phyloP scores from a whole-genome alignment of 2,329 filamentous ascomycete genomes.

The Sporothrix phasma region DNA sequence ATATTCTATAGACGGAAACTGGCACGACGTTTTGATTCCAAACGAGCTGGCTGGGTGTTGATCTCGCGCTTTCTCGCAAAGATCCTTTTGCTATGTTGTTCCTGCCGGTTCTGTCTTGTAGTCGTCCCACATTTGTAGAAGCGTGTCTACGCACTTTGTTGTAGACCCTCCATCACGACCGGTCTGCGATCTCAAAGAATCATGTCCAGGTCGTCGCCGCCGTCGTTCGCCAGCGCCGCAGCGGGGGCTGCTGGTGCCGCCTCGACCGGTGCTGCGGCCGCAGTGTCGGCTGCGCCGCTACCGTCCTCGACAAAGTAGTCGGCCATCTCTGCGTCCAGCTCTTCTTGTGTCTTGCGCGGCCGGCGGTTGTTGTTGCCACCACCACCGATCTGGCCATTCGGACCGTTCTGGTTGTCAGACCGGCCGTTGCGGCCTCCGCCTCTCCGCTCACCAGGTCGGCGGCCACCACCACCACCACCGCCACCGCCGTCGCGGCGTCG shows the following conservation, averaged over 20 bases:
- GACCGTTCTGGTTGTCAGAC: slow-evolving; percentile 23
- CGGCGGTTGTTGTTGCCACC: slow-evolving; percentile 42
- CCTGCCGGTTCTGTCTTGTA: background rate
- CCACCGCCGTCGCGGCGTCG: slow-evolving; percentile 17
- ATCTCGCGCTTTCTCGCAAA: background rate
- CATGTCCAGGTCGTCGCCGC: slow-evolving; percentile 24
- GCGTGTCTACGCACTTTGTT: too few relatives aligned
- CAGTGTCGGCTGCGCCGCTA: slow-evolving; percentile 20
- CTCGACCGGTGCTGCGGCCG: slow-evolving; percentile 24
- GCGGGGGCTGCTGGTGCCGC: slow-evolving; percentile 24
- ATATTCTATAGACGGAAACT: background rate
- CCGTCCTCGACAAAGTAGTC: slow-evolving; percentile 64
- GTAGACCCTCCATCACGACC: background rate
- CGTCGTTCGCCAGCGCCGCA: slow-evolving; percentile 31
- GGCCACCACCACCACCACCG: slow-evolving; percentile 33
- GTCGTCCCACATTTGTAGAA: too few relatives aligned
- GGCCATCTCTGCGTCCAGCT: slow-evolving; percentile 93
- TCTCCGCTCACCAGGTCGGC: slow-evolving; percentile 35
- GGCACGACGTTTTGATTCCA: background rate
- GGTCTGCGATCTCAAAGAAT: slow-evolving; percentile 19
- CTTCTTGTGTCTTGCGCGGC: slow-evolving; percentile 77
- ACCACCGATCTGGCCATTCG: background rate
- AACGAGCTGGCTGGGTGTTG: too few relatives aligned
- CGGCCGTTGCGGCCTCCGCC: slow-evolving; percentile 32
- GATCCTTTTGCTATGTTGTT: background rate